Conservation (phyloP, 83 land plant genomes). For the Picea abies region DNA sequence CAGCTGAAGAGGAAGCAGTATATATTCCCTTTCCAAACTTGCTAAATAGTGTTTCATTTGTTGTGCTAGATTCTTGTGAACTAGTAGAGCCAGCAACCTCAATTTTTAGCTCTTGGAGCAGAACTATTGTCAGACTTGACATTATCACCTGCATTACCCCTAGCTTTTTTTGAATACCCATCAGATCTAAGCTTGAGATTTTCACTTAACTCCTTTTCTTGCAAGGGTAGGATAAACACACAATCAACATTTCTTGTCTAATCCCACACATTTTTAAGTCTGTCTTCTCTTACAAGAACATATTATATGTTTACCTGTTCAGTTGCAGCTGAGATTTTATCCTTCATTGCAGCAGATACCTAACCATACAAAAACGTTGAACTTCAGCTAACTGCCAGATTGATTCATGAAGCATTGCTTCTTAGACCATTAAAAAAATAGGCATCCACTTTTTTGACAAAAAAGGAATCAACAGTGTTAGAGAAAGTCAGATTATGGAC, state of each 20-base stretch:
- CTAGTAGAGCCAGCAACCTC: conserved; percentile 27
- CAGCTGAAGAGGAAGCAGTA: conserved; percentile 41
- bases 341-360: conserved; percentile 69
- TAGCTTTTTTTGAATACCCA: conserved; percentile 22
- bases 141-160: conserved; percentile 14
- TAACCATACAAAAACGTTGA: conserved; percentile 8
- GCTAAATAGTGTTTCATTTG: conserved; percentile 40
- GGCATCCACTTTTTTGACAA: too few relatives aligned
- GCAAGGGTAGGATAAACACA: not conserved
- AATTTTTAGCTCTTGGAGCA: conserved; percentile 19
- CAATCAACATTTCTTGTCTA: not conserved
- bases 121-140: conserved; percentile 20
- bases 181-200: conserved; percentile 39
- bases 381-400: not conserved
- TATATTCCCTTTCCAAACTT: conserved; percentile 40
- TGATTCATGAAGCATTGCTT: not conserved
- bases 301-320: conserved; percentile 52
- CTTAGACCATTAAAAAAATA: not conserved
- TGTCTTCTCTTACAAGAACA: not conserved
- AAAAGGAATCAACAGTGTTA: too few relatives aligned
- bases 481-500: not conserved
- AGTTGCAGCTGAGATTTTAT: conserved; percentile 68
- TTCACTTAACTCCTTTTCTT: conserved; percentile 38
- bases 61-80: conserved; percentile 9
- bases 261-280: not conserved